Evolutionary conservation across 73 alveolate species (phyloP), one percentile per base, ranked within the genome.

Genomic region (Blepharisma japonicum): DNA sequence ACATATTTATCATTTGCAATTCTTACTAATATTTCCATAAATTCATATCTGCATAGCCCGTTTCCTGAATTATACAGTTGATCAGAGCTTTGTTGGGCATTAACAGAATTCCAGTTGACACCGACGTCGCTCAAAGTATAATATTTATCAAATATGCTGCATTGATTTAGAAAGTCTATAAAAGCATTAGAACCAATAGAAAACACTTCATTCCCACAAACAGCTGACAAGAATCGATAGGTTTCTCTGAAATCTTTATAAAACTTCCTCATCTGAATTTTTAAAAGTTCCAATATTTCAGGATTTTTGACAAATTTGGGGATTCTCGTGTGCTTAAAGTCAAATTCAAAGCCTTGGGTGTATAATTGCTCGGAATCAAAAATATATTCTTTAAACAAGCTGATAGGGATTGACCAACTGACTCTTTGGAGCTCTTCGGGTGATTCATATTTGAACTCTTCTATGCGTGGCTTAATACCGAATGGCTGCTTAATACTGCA

Each of bases 331-430:
- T 85, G 67, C 47, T 86, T 81, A 89, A 91, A 80, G 71, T 91
- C 97, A 56, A 82, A 86, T 46, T 91, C 95, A 56, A 91, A 91
- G 81, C 97, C 89, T 25, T 89, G 56, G 56, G 71, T 85, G 20
- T 81, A 54, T 53, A 68, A 71, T 20, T 70, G 85, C 11, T 81
- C 87, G 5, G 74, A 66, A n/a, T 88, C 95, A 55, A 32, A 70
- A 21, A 81, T 83, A 61, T 54, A 72, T 53, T 81, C 89, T 45
- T 68, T 71, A 66, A 87, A 87, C 0, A 80, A 49, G 6, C 77
- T 47, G 14, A 50, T 70, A 55, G 55, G 81, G 11, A 82, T 7
- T 21, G 55, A 70, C 88, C 92, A 85, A 18, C 7, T 55, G 23
- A 77, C 70, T 71, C 78, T 86, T 66, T 77, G 78, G 45, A 71